These are phyloP conservation scores for Sporothrix dimorphospora DNA, from an alignment of 2,329 filamentous ascomycete genomes.

Conservation along the genomic window DNA sequence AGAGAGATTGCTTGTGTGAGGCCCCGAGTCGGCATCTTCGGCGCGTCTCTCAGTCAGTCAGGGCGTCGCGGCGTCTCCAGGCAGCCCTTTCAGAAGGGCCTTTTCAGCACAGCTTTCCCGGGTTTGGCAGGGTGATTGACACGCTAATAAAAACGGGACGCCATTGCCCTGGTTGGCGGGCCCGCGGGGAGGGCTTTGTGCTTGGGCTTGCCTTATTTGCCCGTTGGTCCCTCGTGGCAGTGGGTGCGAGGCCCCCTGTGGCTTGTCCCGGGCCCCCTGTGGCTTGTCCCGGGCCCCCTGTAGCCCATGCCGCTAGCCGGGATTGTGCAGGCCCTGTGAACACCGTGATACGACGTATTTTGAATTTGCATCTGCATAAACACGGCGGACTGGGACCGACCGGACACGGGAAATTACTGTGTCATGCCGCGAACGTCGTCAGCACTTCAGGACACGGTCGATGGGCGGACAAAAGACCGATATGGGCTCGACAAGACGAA, in stretches of 20 bases:
- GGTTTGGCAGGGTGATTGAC: too few species aligned
- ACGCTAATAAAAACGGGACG: not conserved
- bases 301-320: not conserved
- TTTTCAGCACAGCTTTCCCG: not conserved
- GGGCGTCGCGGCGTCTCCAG: not conserved
- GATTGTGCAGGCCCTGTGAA: not conserved
- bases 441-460: not conserved
- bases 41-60: not conserved
- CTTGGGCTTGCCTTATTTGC: not conserved
- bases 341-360: too few species aligned
- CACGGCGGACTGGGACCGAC: not conserved
- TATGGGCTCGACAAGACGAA: not conserved
- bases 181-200: not conserved
- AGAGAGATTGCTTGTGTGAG: not conserved
- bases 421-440: not conserved
- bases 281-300: not conserved
- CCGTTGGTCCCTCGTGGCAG: slow-evolving; percentile 14
- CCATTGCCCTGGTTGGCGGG: not conserved
- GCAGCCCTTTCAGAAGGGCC: not conserved
- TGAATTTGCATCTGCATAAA: slow-evolving; percentile 11
- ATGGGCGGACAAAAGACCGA: not conserved
- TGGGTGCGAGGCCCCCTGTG: not conserved
- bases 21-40: not conserved
- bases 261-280: not conserved
- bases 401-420: not conserved